Evolutionary conservation across 768 basidiomycete species (phyloP).

Genomic region (Termitomyces sp.): DNA sequence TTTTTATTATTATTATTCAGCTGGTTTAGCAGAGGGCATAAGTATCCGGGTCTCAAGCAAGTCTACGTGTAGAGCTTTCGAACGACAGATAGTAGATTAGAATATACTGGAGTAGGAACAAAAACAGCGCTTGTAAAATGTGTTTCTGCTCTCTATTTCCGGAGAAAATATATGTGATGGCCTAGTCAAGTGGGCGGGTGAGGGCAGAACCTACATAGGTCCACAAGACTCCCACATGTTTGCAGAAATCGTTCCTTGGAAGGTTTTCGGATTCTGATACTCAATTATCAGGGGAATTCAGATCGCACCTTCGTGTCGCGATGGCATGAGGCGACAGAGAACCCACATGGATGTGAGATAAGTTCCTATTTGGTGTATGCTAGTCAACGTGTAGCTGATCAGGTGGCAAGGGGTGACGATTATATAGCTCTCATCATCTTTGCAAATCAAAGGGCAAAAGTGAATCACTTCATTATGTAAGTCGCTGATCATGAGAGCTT

Average conservation of each 20-base stretch:
- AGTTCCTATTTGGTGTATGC: not conserved
- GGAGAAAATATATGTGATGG: not conserved
- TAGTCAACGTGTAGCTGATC: not conserved
- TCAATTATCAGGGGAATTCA: not conserved
- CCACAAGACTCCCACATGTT: not conserved
- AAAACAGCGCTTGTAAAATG: not conserved
- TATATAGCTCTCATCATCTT: too few relatives aligned
- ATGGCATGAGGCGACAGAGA: not conserved
- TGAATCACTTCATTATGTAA: constrained; percentile 3
- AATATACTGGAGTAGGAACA: not conserved
- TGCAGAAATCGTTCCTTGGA: not conserved
- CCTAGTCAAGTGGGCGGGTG: not conserved
- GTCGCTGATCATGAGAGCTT: not conserved
- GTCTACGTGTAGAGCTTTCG: not conserved
- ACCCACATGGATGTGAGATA: not conserved
- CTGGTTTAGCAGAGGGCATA: not conserved
- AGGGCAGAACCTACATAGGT: not conserved
- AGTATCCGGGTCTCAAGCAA: not conserved
- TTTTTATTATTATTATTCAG: not conserved
- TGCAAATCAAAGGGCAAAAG: not conserved
- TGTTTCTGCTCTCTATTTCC: not conserved
- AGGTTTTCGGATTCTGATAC: not conserved
- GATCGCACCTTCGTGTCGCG: not conserved
- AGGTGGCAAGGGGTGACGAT: not conserved
- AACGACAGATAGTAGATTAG: not conserved